These are phyloP conservation scores for Aspergillus sojae DNA, from an alignment of 2,329 filamentous ascomycete genomes.

Conservation along the genomic window DNA sequence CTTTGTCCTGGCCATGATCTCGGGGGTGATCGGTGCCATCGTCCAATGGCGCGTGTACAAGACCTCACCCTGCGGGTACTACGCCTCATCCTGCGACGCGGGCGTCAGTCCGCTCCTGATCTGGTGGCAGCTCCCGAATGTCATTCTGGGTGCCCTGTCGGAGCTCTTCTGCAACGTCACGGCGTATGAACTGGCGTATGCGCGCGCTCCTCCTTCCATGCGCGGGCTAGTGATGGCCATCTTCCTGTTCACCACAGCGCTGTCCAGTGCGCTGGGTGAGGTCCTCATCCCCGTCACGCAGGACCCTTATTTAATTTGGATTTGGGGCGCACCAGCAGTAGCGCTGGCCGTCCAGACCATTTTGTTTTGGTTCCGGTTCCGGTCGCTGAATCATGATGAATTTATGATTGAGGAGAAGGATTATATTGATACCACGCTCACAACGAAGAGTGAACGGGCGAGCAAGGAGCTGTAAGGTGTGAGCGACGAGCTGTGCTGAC, in stretches of 20 bases:
- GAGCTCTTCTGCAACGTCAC: conserved; percentile 49
- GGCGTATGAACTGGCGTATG: conserved; percentile 50
- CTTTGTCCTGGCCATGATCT: conserved; percentile 52
- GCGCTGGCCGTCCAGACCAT: neutral
- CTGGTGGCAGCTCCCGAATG: conserved; percentile 47
- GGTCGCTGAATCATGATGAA: neutral
- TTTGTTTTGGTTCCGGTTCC: neutral
- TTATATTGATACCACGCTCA: neutral
- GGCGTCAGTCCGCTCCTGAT: conserved; percentile 44
- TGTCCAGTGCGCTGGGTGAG: conserved; percentile 24
- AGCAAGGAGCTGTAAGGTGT: neutral
- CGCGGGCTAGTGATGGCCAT: conserved; percentile 46
- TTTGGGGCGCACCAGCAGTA: neutral
- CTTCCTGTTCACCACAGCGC: conserved; percentile 45
- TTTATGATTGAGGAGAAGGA: neutral
- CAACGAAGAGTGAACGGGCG: neutral
- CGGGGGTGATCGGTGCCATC: conserved; percentile 41
- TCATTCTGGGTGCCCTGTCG: conserved; percentile 40
- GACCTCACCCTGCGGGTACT: conserved; percentile 47
- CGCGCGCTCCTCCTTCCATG: conserved; percentile 47
- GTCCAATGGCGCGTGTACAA: conserved; percentile 53
- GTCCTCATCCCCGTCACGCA: neutral
- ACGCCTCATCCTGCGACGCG: conserved; percentile 41
- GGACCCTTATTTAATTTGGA: neutral
- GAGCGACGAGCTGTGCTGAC: neutral